Evolutionary conservation across 306 rosid species (phyloP), one percentile per base, ranked within the genome.

Genomic region (Dalbergia oliveri): DNA sequence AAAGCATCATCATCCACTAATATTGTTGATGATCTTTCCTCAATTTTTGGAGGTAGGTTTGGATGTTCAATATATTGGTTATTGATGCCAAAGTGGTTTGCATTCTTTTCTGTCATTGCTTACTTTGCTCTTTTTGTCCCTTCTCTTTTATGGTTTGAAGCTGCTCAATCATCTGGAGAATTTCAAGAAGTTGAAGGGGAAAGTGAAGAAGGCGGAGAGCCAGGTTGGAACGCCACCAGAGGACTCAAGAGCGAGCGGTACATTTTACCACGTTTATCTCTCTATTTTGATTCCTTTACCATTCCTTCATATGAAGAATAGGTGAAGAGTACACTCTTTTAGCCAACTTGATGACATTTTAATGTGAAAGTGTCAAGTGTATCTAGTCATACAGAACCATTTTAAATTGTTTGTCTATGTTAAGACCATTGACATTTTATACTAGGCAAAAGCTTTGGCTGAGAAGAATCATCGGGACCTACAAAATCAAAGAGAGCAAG

Each of bases 401-500:
- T 70, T 76, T 33, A 43, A 79, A 58, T 64, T 56, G 45, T 72
- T 72, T 88, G 68, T 75, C 31, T 69, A 53, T 72, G 73, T 56
- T 76, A 77, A 81, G 75, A 66, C 82, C 77, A 41, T 63, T 78
- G 54, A 51, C 63, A 50, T 67, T 67, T 78, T 68, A 57, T 66
- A 67, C 67, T 84, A 95, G 99, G 91, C 87, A 23, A 91, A 91
- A 80, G 99, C 99, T 37, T 81, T 96, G 79, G 99, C 97, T 57
- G 99, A 96, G 90, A 96, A 96, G 94, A 96, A 96, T 63, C 82
- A 90, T 84, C 87, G 99, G 81, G 99, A 96, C 91, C 92, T 96
- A 62, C 99, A 93, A 86, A 86, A 57, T 84, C 99, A 89, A 80
- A 91, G 97, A 83, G 99, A 96, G 2, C 99, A 96, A 96, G 97